A percentile compares a stretch with the other conserved stretches of the same genome.
These are phyloP conservation scores for Hymenochaete sp. DNA, from an alignment of 1,284 basidiomycete genomes.

Conservation along the genomic window DNA sequence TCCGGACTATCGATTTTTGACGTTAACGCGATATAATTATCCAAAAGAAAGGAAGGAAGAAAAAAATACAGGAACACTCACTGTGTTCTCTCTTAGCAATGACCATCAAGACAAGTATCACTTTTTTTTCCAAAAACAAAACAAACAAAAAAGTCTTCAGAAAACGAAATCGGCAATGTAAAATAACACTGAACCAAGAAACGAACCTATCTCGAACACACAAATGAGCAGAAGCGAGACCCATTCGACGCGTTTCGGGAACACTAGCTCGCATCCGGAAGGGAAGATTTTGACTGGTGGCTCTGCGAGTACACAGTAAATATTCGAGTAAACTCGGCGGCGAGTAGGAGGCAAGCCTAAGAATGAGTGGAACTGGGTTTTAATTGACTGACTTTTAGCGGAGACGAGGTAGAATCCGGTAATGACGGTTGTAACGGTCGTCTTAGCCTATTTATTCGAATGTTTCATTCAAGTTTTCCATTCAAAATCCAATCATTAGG, in stretches of 20 bases:
- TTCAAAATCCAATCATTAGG: no score
- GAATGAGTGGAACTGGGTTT: no score
- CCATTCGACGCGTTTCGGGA: slow-evolving; percentile 7
- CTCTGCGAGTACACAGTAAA: slow-evolving; percentile 2
- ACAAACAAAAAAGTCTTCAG: background rate
- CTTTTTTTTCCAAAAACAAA: background rate
- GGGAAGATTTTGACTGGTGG: slow-evolving; percentile 7
- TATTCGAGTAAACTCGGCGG: no score
- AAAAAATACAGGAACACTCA: background rate
- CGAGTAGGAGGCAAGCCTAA: no score
- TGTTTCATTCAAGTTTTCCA: no score
- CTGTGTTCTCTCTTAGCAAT: slow-evolving; percentile 8
- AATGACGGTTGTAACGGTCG: background rate
- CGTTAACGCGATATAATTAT: background rate
- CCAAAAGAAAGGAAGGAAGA: background rate
- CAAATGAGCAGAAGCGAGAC: slow-evolving; percentile 10
- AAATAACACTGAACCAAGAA: no score
- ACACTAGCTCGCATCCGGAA: slow-evolving; percentile 9
- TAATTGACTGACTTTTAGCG: background rate
- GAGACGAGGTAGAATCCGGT: slow-evolving; percentile 5
- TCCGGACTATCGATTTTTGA: background rate
- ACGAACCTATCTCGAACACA: slow-evolving; percentile 11
- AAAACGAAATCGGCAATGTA: no score
- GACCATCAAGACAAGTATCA: slow-evolving; percentile 8
- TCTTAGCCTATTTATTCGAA: slow-evolving; percentile 6